These are phyloP conservation scores for Lentinula aciculospora DNA, from an alignment of 768 basidiomycete genomes.

Conservation along the genomic window DNA sequence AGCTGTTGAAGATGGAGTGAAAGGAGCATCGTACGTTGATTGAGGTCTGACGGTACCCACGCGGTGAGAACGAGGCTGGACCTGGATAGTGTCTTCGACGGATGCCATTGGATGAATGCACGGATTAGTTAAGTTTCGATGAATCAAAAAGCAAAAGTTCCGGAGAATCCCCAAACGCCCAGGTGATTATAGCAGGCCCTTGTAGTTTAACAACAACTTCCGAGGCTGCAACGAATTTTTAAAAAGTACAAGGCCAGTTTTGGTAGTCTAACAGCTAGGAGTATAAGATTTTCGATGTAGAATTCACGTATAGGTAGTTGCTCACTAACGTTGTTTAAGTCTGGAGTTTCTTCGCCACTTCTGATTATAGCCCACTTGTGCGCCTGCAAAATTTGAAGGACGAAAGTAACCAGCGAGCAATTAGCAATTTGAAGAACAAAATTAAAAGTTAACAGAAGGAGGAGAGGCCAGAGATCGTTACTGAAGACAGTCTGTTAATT, in stretches of 20 bases:
- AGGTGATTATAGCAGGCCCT: neutral
- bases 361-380: too few relatives aligned
- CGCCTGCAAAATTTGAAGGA: neutral
- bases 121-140: neutral
- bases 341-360: neutral
- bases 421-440: neutral
- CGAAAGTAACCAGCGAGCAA: neutral
- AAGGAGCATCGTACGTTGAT: slow-evolving; percentile 24
- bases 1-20: slow-evolving; percentile 25
- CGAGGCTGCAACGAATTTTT: neutral
- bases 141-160: neutral
- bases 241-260: neutral
- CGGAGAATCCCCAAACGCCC: neutral
- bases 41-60: slow-evolving; percentile 33
- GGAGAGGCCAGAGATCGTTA: too few relatives aligned
- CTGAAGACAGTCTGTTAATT: too few relatives aligned
- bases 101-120: slow-evolving; percentile 6
- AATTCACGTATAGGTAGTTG: slow-evolving; percentile 31
- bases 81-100: neutral
- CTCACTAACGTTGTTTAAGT: neutral
- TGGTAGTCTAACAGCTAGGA: neutral
- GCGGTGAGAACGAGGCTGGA: slow-evolving; percentile 38
- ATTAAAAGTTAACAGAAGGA: too few relatives aligned
- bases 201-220: neutral
- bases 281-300: slow-evolving; percentile 22